Evolutionary conservation across 23 red algal species (phyloP).

Genomic region (Gracilaria domingensis): DNA sequence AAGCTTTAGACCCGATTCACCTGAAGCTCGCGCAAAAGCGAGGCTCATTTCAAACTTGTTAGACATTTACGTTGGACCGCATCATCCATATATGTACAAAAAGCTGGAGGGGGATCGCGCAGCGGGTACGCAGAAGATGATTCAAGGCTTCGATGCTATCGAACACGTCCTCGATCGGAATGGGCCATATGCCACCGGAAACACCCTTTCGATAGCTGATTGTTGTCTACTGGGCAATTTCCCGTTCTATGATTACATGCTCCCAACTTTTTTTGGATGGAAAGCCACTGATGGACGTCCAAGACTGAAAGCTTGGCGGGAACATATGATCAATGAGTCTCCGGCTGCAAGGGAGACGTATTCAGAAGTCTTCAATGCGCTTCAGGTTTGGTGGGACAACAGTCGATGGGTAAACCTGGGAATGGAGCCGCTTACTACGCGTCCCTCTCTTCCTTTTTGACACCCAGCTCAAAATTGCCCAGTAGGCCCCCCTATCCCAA

Average conservation of each 20-base stretch:
- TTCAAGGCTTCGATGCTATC: slow-evolving; percentile 61
- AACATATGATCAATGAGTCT: slow-evolving; percentile 68
- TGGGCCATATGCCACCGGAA: slow-evolving; percentile 69
- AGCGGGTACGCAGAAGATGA: slow-evolving; percentile 31
- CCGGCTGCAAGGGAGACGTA: slow-evolving; percentile 63
- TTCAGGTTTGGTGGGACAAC: slow-evolving; percentile 74
- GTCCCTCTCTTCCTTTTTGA: slow-evolving; percentile 36
- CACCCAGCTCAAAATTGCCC: background rate
- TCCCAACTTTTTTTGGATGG: slow-evolving; percentile 77
- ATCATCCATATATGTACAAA: slow-evolving; percentile 82
- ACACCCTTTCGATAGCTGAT: slow-evolving; percentile 78
- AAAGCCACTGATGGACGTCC: slow-evolving; percentile 71
- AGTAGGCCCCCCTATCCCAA: background rate
- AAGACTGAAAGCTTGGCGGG: slow-evolving; percentile 69
- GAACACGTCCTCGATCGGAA: slow-evolving; percentile 58
- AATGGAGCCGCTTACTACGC: slow-evolving; percentile 70
- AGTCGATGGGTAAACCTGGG: slow-evolving; percentile 76
- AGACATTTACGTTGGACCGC: slow-evolving; percentile 79
- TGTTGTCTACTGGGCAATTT: slow-evolving; percentile 76
- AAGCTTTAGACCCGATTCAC: slow-evolving; percentile 59
- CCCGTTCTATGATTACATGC: slow-evolving; percentile 84
- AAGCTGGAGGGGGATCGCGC: slow-evolving; percentile 59
- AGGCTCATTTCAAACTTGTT: slow-evolving; percentile 69
- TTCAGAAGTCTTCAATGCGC: slow-evolving; percentile 69
- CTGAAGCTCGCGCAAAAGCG: slow-evolving; percentile 73